Evolutionary conservation across 257 asterid genomes (phyloP).

Genomic region (Primulina huaijiensis): DNA sequence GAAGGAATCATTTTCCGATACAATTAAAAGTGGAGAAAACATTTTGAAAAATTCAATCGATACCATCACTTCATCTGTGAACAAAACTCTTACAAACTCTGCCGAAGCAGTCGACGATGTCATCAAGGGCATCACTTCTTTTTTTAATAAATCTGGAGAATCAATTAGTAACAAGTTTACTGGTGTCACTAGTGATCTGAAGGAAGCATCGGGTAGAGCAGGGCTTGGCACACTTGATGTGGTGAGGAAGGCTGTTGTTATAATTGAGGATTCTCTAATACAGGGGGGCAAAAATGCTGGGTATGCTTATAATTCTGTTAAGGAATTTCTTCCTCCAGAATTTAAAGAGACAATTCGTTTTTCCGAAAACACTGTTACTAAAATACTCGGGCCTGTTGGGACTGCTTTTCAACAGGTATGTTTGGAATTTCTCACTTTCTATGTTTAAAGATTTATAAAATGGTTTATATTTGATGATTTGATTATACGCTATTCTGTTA

Average conservation of each 20-base stretch:
- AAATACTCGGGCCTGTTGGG: conserved; percentile 50
- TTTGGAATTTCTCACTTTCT: background rate
- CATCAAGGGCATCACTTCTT: conserved; percentile 33
- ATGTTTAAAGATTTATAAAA: background rate
- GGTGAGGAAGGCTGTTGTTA: conserved; percentile 44
- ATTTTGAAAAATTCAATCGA: conserved; percentile 47
- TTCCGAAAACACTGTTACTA: conserved; percentile 44
- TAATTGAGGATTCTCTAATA: conserved; percentile 55
- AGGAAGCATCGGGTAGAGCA: conserved; percentile 57
- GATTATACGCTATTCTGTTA: background rate
- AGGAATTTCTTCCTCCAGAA: conserved; percentile 68
- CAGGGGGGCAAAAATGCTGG: conserved; percentile 51
- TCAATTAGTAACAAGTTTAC: conserved; percentile 52
- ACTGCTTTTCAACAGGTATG: conserved; percentile 62
- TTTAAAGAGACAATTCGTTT: conserved; percentile 47
- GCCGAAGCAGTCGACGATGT: conserved; percentile 49
- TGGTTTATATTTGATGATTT: background rate
- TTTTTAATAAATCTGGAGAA: conserved; percentile 58
- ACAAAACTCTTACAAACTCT: conserved; percentile 37
- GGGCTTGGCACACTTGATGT: conserved; percentile 54
- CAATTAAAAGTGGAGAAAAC: conserved; percentile 46
- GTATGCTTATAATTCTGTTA: conserved; percentile 58
- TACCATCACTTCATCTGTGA: conserved; percentile 46
- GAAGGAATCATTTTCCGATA: conserved; percentile 32
- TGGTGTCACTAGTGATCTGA: conserved; percentile 49